phyloP scores from a whole-genome alignment of 768 basidiomycete genomes.

The Tulasnella sp. region DNA sequence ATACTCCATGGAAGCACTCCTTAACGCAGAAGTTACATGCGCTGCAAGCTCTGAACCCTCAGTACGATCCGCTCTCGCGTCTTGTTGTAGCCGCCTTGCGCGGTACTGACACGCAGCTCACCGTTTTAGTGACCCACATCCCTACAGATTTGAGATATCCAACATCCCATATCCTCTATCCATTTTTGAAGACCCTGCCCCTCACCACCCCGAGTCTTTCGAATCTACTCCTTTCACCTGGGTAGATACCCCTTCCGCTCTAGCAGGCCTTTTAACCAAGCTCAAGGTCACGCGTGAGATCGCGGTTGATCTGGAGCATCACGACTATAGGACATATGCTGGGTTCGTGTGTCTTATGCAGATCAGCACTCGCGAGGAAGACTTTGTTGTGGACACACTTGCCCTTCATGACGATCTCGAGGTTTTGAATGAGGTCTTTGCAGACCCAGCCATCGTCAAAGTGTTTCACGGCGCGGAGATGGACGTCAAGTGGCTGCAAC shows the following conservation, averaged over 20 bases:
- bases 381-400: constrained; percentile 81
- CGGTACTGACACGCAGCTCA: not conserved
- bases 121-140: constrained; percentile 35
- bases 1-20: constrained; percentile 51
- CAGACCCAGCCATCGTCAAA: constrained; percentile 62
- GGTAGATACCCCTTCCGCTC: constrained; percentile 45
- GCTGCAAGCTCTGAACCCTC: constrained; percentile 65
- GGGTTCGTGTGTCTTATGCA: constrained; percentile 95
- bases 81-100: not conserved
- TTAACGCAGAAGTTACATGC: constrained; percentile 74
- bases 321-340: constrained; percentile 69
- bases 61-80: constrained; percentile 19
- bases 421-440: constrained; percentile 71
- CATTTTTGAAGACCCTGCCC: constrained; percentile 43
- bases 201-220: constrained; percentile 47
- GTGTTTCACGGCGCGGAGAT: constrained; percentile 91
- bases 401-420: constrained; percentile 62
- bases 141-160: constrained; percentile 77
- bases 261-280: constrained; percentile 53
- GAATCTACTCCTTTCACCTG: constrained; percentile 58
- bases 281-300: constrained; percentile 56
- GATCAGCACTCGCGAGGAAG: constrained; percentile 67
- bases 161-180: constrained; percentile 58
- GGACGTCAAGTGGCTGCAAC: constrained; percentile 93
- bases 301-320: constrained; percentile 91